These are phyloP conservation scores for Fusarium metavorans DNA, from an alignment of 2,329 filamentous ascomycete species.

Conservation along the genomic window DNA sequence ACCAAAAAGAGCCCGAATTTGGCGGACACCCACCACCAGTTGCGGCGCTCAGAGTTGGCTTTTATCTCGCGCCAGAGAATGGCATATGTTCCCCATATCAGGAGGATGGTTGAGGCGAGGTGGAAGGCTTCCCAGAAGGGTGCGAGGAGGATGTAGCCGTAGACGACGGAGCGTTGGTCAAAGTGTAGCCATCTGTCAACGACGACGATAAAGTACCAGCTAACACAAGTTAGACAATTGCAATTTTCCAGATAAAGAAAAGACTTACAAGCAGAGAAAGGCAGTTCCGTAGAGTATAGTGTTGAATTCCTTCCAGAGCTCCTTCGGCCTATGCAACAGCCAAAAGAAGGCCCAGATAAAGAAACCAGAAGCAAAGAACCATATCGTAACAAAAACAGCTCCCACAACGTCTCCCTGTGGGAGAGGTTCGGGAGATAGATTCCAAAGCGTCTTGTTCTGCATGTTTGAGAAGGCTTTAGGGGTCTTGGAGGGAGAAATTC, in stretches of 20 bases:
- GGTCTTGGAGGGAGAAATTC: neutral
- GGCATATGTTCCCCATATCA: conserved; percentile 23
- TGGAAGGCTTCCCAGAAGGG: conserved; percentile 22
- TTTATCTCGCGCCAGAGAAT: conserved; percentile 17
- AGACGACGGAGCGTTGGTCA: neutral
- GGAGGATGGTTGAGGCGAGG: conserved; percentile 12
- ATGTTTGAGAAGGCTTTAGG: neutral
- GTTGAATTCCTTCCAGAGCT: conserved; percentile 18
- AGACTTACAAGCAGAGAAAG: conserved; percentile 8
- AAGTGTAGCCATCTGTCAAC: conserved; percentile 25
- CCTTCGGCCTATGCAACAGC: neutral
- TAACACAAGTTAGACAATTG: neutral
- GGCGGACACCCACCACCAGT: conserved; percentile 11
- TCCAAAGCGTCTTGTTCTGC: conserved; percentile 18
- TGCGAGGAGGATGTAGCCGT: conserved; percentile 23
- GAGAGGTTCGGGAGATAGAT: conserved; percentile 1
- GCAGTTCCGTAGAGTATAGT: conserved; percentile 5
- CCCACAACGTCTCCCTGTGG: conserved; percentile 1
- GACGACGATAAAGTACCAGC: conserved; percentile 15
- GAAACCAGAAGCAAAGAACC: neutral
- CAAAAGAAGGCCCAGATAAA: conserved; percentile 2
- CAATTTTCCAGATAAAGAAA: fast-evolving
- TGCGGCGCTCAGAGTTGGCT: neutral
- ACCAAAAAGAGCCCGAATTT: conserved; percentile 17
- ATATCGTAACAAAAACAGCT: conserved; percentile 18